Evolutionary conservation across 2,329 filamentous ascomycete species (phyloP).

Genomic region (Venturia pyrina): DNA sequence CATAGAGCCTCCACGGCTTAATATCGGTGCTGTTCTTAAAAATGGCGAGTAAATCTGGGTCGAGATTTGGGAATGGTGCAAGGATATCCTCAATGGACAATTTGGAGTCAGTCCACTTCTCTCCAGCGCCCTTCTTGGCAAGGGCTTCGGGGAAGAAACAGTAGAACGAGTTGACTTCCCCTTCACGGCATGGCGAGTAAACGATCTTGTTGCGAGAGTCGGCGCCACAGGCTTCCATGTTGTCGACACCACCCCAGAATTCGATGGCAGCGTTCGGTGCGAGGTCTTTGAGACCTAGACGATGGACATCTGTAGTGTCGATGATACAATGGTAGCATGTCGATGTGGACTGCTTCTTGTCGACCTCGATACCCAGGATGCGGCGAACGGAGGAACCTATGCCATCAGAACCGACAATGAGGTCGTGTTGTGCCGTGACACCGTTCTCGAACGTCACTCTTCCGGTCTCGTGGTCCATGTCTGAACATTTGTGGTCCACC

Average conservation of each 20-base stretch:
- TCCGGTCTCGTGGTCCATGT: slow-evolving; percentile 12
- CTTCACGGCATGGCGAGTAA: slow-evolving; percentile 57
- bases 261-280: slow-evolving; percentile 51
- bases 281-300: slow-evolving; percentile 53
- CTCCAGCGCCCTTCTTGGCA: slow-evolving; percentile 49
- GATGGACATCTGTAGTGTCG: slow-evolving; percentile 48
- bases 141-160: slow-evolving; percentile 51
- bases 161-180: slow-evolving; percentile 57
- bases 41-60: slow-evolving; percentile 46
- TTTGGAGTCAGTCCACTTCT: slow-evolving; percentile 49
- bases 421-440: slow-evolving; percentile 40
- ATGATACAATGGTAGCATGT: slow-evolving; percentile 59
- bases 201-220: slow-evolving; percentile 55
- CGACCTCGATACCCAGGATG: slow-evolving; percentile 53
- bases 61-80: slow-evolving; percentile 49
- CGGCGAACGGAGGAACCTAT: slow-evolving; percentile 55
- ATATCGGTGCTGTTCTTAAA: slow-evolving; percentile 53
- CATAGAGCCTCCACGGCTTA: slow-evolving; percentile 55
- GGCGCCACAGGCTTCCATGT: slow-evolving; percentile 23
- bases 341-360: slow-evolving; percentile 48
- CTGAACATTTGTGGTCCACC: background rate
- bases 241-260: slow-evolving; percentile 59
- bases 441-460: slow-evolving; percentile 46
- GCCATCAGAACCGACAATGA: slow-evolving; percentile 55
- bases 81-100: slow-evolving; percentile 50